These are phyloP conservation scores for Clonostachys solani DNA, from an alignment of 2,329 filamentous ascomycete species.

Conservation along the genomic window DNA sequence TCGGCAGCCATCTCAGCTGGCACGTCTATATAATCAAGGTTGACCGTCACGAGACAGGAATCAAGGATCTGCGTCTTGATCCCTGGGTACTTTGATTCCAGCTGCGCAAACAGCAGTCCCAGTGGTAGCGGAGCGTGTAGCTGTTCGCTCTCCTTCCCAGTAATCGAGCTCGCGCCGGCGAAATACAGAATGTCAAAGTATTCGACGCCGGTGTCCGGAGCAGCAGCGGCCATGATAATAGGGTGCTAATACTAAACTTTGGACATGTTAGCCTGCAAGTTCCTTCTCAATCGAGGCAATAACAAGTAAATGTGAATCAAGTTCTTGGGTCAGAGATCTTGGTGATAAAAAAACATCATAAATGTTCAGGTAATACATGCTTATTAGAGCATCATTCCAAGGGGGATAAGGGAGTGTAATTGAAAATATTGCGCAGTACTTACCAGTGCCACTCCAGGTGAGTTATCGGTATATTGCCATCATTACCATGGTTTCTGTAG, in stretches of 20 bases:
- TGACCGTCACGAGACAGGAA: slow-evolving; percentile 74
- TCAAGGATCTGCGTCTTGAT: slow-evolving; percentile 65
- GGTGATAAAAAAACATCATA: slow-evolving; percentile 61
- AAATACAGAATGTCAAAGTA: slow-evolving; percentile 82
- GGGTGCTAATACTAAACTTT: not conserved
- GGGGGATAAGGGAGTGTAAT: slow-evolving; percentile 1
- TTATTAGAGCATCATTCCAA: slow-evolving; percentile 49
- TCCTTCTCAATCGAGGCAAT: not conserved
- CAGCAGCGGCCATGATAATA: slow-evolving; percentile 9
- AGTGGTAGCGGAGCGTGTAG: slow-evolving; percentile 64
- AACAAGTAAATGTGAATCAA: slow-evolving; percentile 3
- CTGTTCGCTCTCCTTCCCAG: slow-evolving; percentile 60
- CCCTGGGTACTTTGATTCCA: slow-evolving; percentile 68
- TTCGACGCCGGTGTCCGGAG: slow-evolving; percentile 47
- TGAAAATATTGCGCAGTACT: slow-evolving; percentile 22
- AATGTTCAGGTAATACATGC: slow-evolving; percentile 59
- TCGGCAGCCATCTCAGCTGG: slow-evolving; percentile 37
- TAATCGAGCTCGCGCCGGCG: slow-evolving; percentile 68
- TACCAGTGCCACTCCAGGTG: slow-evolving; percentile 6
- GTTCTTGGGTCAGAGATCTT: slow-evolving; percentile 62
- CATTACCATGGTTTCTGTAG: not conserved
- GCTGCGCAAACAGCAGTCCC: slow-evolving; percentile 55
- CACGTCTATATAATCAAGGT: slow-evolving; percentile 76
- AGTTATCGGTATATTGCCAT: not conserved
- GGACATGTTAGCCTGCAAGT: slow-evolving; percentile 1